These are phyloP conservation scores for Terfezia boudieri DNA, from an alignment of 495 filamentous ascomycete genomes.

Conservation along the genomic window DNA sequence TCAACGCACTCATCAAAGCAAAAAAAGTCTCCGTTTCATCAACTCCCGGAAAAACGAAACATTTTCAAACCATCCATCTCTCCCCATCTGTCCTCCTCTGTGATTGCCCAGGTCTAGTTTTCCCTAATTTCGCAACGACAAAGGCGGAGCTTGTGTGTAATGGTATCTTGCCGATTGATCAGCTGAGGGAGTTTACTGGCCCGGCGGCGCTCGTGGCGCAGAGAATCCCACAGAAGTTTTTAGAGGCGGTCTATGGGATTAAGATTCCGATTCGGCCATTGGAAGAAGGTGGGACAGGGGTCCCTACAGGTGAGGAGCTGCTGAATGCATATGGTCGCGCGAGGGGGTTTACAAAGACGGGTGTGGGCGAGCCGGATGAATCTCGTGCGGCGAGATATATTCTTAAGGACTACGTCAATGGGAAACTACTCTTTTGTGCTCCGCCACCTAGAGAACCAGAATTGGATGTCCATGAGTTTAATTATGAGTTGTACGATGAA, in stretches of 20 bases:
- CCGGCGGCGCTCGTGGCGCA: conserved; percentile 70
- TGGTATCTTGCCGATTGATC: conserved; percentile 91
- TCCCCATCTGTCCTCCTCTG: conserved; percentile 75
- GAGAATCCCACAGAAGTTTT: conserved; percentile 70
- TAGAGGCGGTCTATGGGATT: conserved; percentile 85
- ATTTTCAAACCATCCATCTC: conserved; percentile 96
- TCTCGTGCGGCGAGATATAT: conserved; percentile 74
- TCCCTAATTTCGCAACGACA: conserved; percentile 91
- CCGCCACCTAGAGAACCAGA: conserved; percentile 51
- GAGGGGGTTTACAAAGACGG: conserved; percentile 68
- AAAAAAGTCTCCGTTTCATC: conserved; percentile 98
- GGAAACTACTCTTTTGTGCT: conserved; percentile 78
- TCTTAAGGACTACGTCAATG: conserved; percentile 93
- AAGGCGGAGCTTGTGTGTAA: conserved; percentile 94
- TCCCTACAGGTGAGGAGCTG: conserved; percentile 71
- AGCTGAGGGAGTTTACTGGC: conserved; percentile 82
- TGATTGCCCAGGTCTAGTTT: conserved; percentile 96
- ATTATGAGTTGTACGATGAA: conserved; percentile 65
- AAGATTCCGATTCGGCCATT: conserved; percentile 57
- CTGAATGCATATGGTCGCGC: conserved; percentile 70
- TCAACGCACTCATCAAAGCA: conserved; percentile 91
- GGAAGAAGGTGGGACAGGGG: conserved; percentile 85
- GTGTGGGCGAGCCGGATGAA: conserved; percentile 78
- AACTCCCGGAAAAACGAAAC: conserved; percentile 96
- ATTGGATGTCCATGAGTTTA: conserved; percentile 56